Evolutionary conservation across 1,284 basidiomycete species (phyloP).

Genomic region (Coniferiporia sulphurascens): DNA sequence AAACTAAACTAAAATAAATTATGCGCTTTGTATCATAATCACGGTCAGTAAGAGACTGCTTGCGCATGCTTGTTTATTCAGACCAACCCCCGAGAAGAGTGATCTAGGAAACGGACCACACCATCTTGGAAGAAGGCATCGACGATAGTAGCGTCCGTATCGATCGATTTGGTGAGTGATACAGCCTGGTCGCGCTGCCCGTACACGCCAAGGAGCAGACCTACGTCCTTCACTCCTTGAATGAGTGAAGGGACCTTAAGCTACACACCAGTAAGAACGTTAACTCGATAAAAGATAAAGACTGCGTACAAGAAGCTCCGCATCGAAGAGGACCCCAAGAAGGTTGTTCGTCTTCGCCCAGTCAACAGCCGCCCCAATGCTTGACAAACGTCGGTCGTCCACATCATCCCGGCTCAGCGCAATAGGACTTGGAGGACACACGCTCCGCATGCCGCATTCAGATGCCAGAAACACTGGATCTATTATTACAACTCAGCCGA

Average conservation of each 20-base stretch:
- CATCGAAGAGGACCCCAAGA: constrained; percentile 88
- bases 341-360: constrained; percentile 94
- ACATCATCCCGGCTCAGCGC: constrained; percentile 42
- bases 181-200: constrained; percentile 48
- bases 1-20: not conserved
- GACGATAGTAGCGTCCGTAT: constrained; percentile 46
- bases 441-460: constrained; percentile 68
- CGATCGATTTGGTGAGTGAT: constrained; percentile 36
- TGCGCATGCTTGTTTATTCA: not conserved
- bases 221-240: constrained; percentile 81
- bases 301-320: constrained; percentile 71
- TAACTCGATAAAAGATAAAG: constrained; percentile 10
- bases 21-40: not conserved
- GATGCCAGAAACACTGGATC: constrained; percentile 96
- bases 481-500: constrained; percentile 3
- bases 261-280: constrained; percentile 2
- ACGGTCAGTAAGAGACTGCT: not conserved
- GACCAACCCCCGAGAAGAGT: constrained; percentile 41
- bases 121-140: constrained; percentile 64
- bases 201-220: constrained; percentile 82
- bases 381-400: constrained; percentile 54
- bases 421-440: constrained; percentile 35
- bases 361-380: constrained; percentile 88
- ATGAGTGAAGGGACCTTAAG: constrained; percentile 78
- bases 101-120: constrained; percentile 60